Percentiles rank a stretch among this genome's conserved stretches.
Conservation (phyloP, 2,329 filamentous ascomycete species). For the Didymella exigua region DNA sequence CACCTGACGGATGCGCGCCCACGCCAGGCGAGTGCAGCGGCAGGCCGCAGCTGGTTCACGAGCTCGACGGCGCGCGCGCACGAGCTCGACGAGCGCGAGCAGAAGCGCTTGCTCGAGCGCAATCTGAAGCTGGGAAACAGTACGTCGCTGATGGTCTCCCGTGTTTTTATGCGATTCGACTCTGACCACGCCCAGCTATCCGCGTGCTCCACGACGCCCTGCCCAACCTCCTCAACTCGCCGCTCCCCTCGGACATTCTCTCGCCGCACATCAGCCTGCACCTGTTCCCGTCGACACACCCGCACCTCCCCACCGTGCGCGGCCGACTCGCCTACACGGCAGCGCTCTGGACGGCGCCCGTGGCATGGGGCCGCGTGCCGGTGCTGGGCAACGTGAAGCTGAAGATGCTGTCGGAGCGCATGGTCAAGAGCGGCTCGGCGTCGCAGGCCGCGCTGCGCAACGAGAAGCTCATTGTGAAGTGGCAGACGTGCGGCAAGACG, state of each 20-base stretch:
- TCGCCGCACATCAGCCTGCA: slow-evolving; percentile 67
- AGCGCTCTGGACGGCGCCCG: slow-evolving; percentile 92
- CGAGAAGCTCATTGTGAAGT: slow-evolving; percentile 89
- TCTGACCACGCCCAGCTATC: slow-evolving; percentile 57
- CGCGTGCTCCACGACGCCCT: slow-evolving; percentile 66
- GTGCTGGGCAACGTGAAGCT: slow-evolving; percentile 89
- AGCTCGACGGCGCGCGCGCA: slow-evolving; percentile 43
- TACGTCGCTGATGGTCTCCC: slow-evolving; percentile 38
- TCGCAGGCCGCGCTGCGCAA: slow-evolving; percentile 52
- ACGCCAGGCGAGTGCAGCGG: slow-evolving; percentile 35
- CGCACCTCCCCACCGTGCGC: slow-evolving; percentile 88
- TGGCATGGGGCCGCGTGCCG: slow-evolving; percentile 93
- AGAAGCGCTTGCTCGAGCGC: slow-evolving; percentile 62
- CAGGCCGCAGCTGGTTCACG: slow-evolving; percentile 52
- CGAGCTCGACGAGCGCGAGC: slow-evolving; percentile 44
- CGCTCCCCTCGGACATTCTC: slow-evolving; percentile 66
- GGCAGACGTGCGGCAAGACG: slow-evolving; percentile 72
- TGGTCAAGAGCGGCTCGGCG: slow-evolving; percentile 64
- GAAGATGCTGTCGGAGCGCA: slow-evolving; percentile 86
- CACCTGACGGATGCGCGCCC: slow-evolving; percentile 41
- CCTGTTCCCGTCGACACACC: slow-evolving; percentile 75
- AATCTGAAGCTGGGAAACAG: slow-evolving; percentile 67
- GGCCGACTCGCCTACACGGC: slow-evolving; percentile 90
- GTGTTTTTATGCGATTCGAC: too few species aligned
- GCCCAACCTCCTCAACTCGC: slow-evolving; percentile 64